Conservation (phyloP, 805 yeast genomes). For the Maudiozyma barnettii region DNA sequence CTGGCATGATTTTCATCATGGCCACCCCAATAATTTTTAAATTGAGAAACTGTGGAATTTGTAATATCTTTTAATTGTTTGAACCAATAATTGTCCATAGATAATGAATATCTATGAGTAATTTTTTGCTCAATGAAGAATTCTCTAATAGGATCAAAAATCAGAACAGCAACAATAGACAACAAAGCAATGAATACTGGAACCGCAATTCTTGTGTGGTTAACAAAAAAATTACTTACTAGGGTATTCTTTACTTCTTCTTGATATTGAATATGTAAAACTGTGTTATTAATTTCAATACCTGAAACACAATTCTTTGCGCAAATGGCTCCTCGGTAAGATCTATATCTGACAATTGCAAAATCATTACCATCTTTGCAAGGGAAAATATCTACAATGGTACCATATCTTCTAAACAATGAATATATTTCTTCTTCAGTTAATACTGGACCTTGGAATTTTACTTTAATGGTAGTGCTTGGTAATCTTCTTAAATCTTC, state of each 20-base stretch:
- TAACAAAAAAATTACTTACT: slow-evolving; percentile 47
- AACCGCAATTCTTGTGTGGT: slow-evolving; percentile 74
- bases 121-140: slow-evolving; percentile 69
- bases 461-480: slow-evolving; percentile 49
- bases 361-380: slow-evolving; percentile 36
- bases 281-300: slow-evolving; percentile 49
- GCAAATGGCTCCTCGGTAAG: slow-evolving; percentile 60
- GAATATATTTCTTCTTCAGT: slow-evolving; percentile 74
- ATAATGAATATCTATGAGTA: slow-evolving; percentile 46
- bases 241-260: slow-evolving; percentile 45
- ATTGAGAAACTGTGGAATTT: slow-evolving; percentile 30
- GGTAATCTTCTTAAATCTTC: slow-evolving; percentile 83
- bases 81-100: slow-evolving; percentile 34
- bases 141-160: slow-evolving; percentile 90
- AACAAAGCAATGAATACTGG: slow-evolving; percentile 71
- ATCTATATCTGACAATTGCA: slow-evolving; percentile 48
- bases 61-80: slow-evolving; percentile 31
- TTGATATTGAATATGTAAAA: slow-evolving; percentile 66
- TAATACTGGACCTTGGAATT: slow-evolving; percentile 67
- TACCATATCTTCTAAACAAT: slow-evolving; percentile 79
- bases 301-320: slow-evolving; percentile 92
- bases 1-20: slow-evolving; percentile 22
- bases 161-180: slow-evolving; percentile 71
- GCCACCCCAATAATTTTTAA: slow-evolving; percentile 30
- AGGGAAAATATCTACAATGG: slow-evolving; percentile 64